phyloP scores from a whole-genome alignment of 2,329 filamentous ascomycete genomes.

The Xylariaceae sp. region DNA sequence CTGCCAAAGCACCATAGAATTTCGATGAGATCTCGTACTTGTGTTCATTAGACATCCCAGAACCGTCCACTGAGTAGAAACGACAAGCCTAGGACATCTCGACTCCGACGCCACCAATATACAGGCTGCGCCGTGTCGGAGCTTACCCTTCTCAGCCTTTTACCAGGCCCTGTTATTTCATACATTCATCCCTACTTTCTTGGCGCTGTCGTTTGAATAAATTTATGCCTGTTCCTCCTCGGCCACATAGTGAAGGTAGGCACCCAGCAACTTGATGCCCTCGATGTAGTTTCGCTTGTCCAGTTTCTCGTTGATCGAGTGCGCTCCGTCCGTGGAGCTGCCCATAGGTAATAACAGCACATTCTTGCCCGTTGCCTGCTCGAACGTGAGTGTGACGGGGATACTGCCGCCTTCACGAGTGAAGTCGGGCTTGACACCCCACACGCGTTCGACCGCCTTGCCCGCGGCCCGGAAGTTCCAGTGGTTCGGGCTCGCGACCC shows the following conservation, averaged over 20 bases:
- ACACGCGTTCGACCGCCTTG: constrained; percentile 95
- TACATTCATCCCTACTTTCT: no score
- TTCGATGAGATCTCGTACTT: no score
- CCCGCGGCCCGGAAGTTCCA: constrained; percentile 96
- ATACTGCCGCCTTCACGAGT: constrained; percentile 97
- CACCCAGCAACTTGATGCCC: constrained; percentile 90
- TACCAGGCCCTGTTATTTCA: no score
- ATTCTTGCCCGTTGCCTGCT: constrained; percentile 97
- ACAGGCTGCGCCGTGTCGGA: no score
- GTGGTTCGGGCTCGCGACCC: constrained; percentile 95
- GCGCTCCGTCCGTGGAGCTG: constrained; percentile 90
- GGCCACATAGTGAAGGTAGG: constrained; percentile 93
- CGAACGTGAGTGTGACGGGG: constrained; percentile 93
- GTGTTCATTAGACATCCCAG: no score
- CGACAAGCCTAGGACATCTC: no score
- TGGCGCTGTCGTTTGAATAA: no score
- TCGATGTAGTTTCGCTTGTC: constrained; percentile 98
- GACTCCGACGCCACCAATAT: no score
- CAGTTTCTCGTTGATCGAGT: constrained; percentile 98
- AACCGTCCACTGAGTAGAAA: no score
- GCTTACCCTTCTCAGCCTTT: no score
- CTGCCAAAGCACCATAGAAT: no score
- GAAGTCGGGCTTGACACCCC: constrained; percentile 88
- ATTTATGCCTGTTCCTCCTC: constrained; percentile 60
- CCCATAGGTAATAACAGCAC: constrained; percentile 95